Conservation (phyloP, 73 alveolate genomes). For the Diophrys appendiculata region DNA sequence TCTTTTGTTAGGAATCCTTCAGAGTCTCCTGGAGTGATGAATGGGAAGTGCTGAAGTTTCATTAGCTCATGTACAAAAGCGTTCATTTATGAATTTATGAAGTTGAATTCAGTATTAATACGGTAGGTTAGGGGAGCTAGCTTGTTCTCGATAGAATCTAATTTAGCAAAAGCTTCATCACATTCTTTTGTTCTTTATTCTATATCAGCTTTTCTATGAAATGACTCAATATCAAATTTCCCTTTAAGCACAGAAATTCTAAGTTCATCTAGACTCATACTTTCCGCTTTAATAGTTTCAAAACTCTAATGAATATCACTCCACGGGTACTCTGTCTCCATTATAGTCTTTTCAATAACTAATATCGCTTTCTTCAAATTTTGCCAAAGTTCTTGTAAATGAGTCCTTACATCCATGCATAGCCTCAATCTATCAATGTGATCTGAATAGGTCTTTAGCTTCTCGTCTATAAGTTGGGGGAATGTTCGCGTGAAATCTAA, state of each 20-base stretch:
- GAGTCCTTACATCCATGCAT: not conserved
- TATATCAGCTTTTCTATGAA: not conserved
- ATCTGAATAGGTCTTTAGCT: not conserved
- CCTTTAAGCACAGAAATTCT: not conserved
- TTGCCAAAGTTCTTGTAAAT: not conserved
- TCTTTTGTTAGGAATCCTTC: not conserved
- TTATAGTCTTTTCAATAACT: not conserved
- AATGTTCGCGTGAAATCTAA: not conserved
- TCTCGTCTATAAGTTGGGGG: not conserved
- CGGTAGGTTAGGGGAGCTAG: not conserved
- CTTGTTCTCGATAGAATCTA: not conserved
- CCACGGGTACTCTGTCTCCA: not conserved
- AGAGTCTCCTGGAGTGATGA: not conserved
- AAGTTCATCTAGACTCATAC: not conserved
- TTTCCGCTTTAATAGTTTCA: not conserved
- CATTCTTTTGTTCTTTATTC: not conserved
- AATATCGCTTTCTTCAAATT: not conserved
- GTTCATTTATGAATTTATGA: not conserved
- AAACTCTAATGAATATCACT: not conserved
- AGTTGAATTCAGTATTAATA: not conserved
- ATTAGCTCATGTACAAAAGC: not conserved
- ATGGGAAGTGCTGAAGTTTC: not conserved
- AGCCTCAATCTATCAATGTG: not conserved
- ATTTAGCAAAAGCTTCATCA: not conserved
- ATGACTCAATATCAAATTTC: not conserved